phyloP scores from a whole-genome alignment of 768 basidiomycete genomes.

The Lentinula sp. region DNA sequence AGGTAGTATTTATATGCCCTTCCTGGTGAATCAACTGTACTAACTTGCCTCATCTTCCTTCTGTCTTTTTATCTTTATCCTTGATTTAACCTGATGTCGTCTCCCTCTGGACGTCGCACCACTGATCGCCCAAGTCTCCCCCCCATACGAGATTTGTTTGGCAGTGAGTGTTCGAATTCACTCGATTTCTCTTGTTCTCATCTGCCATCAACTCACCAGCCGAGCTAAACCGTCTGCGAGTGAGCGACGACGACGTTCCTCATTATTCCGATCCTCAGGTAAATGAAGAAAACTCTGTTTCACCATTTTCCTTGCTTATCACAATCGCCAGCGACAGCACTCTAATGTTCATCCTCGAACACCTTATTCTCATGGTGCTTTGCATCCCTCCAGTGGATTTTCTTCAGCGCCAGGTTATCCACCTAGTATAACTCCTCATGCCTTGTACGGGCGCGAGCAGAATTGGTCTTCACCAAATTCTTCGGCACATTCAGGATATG shows the following conservation, averaged over 20 bases:
- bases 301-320: neutral
- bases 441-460: neutral
- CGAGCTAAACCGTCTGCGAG: conserved; percentile 42
- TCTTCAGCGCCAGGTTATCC: neutral
- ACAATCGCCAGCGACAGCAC: neutral
- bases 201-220: conserved; percentile 21
- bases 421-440: neutral
- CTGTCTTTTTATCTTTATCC: conserved; percentile 2
- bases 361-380: neutral
- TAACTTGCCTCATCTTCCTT: conserved; percentile 7
- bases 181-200: neutral
- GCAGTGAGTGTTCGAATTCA: conserved; percentile 30
- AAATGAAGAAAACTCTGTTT: neutral
- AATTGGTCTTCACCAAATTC: neutral
- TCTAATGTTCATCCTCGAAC: neutral
- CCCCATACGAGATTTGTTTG: conserved; percentile 64
- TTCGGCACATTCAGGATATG: neutral
- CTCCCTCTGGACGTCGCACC: conserved; percentile 14
- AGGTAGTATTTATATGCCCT: conserved; percentile 8
- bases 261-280: conserved; percentile 5
- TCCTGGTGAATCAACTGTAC: conserved; percentile 4
- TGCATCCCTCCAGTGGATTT: neutral
- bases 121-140: conserved; percentile 57
- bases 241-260: conserved; percentile 30
- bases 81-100: conserved; percentile 9